Evolutionary conservation across 2,329 filamentous ascomycete species (phyloP).

Genomic region (Trichoderma sp.): DNA sequence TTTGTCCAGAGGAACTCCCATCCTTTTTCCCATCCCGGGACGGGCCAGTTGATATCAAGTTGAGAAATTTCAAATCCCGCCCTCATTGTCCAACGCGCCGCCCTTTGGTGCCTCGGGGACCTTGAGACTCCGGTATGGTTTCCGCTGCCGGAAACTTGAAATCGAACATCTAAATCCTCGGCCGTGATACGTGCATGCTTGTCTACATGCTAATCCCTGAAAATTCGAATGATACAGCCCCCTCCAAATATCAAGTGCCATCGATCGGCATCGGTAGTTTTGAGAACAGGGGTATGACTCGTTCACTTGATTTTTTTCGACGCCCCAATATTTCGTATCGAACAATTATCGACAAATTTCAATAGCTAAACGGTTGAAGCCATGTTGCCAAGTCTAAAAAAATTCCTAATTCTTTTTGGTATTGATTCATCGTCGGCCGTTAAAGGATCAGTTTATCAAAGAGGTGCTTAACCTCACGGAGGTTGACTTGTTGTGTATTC

Average conservation of each 20-base stretch:
- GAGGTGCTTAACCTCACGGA: slow-evolving; percentile 72
- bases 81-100: not conserved
- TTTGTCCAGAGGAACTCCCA: not conserved
- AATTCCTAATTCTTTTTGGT: not conserved
- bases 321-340: not conserved
- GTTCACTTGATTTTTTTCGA: not conserved
- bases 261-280: not conserved
- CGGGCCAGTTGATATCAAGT: not conserved
- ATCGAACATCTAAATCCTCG: not conserved
- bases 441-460: slow-evolving; percentile 57
- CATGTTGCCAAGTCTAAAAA: not conserved
- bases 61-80: not conserved
- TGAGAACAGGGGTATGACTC: not conserved
- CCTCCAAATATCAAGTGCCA: not conserved
- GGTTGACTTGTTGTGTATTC: slow-evolving; percentile 59
- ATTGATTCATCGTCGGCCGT: not conserved
- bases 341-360: not conserved
- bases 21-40: not conserved
- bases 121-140: not conserved
- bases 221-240: not conserved
- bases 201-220: not conserved
- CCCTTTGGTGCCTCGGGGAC: not conserved
- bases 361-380: not conserved
- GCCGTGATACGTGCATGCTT: not conserved
- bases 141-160: not conserved